Evolutionary conservation across 83 land plant genomes (phyloP).

Genomic region (Picea mariana): DNA sequence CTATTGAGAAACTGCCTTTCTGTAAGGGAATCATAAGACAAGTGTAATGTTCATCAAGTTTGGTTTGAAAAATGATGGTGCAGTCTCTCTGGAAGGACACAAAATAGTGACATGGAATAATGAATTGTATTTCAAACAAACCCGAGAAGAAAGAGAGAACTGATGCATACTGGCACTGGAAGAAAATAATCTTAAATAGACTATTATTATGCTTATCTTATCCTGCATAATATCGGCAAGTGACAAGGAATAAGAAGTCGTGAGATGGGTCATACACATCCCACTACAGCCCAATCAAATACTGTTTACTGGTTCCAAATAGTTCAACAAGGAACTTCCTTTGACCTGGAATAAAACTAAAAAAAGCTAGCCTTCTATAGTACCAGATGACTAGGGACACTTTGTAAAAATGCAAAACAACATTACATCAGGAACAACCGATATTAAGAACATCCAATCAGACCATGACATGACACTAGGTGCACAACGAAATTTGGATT

Average conservation of each 20-base stretch:
- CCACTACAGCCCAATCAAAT: neutral
- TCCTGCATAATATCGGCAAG: neutral
- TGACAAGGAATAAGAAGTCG: neutral
- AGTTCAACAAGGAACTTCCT: neutral
- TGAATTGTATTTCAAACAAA: no score
- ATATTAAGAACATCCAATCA: neutral
- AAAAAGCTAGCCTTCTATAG: no score
- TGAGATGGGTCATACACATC: neutral
- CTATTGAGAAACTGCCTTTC: no score
- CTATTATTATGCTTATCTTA: neutral
- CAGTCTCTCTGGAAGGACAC: neutral
- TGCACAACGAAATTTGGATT: neutral
- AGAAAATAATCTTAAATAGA: no score
- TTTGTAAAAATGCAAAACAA: no score
- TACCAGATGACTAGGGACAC: no score
- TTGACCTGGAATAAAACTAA: no score
- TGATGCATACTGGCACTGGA: no score
- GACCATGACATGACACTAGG: neutral
- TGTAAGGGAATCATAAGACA: neutral
- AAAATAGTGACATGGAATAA: no score
- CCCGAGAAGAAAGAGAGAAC: no score
- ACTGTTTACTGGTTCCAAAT: neutral
- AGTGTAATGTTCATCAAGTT: constrained; percentile 1
- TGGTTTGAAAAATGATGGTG: neutral
- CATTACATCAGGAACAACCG: neutral